These are phyloP conservation scores for Daphne laureola DNA, from an alignment of 441 rosid species.

Conservation along the genomic window DNA sequence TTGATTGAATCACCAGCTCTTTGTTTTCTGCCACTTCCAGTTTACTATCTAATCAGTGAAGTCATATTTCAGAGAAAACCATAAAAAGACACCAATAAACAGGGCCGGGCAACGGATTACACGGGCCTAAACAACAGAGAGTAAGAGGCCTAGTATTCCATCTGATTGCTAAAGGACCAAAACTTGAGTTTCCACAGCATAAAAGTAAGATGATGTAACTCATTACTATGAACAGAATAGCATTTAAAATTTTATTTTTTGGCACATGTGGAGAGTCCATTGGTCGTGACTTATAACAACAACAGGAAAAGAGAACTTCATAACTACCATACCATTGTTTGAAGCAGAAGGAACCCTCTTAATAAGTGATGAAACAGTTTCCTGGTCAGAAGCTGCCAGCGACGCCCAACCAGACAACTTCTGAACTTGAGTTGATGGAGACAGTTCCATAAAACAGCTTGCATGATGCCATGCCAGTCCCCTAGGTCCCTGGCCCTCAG, in stretches of 20 bases:
- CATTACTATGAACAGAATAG: too few species aligned
- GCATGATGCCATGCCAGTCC: constrained; percentile 84
- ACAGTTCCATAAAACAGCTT: constrained; percentile 51
- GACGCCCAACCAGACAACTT: constrained; percentile 73
- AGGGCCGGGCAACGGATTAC: not conserved
- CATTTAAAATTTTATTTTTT: too few species aligned
- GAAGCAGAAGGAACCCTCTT: constrained; percentile 38
- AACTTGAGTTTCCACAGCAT: too few species aligned
- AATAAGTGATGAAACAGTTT: constrained; percentile 38
- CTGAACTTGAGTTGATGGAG: constrained; percentile 47
- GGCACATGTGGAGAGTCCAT: too few species aligned
- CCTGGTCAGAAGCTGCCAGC: constrained; percentile 60
- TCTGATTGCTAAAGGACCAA: too few species aligned
- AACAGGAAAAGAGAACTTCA: not conserved
- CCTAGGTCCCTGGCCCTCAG: constrained; percentile 64
- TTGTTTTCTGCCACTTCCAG: constrained; percentile 23
- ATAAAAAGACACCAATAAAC: not conserved
- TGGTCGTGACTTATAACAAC: too few species aligned
- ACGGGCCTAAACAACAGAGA: constrained; percentile 7
- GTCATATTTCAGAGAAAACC: constrained; percentile 2
- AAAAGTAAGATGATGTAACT: too few species aligned
- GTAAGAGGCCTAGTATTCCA: not conserved
- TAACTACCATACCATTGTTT: constrained; percentile 37
- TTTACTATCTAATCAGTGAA: constrained; percentile 22
- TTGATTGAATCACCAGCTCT: constrained; percentile 22